Evolutionary conservation across 129 eudicot genomes (phyloP).

Genomic region (Artemisia annua): DNA sequence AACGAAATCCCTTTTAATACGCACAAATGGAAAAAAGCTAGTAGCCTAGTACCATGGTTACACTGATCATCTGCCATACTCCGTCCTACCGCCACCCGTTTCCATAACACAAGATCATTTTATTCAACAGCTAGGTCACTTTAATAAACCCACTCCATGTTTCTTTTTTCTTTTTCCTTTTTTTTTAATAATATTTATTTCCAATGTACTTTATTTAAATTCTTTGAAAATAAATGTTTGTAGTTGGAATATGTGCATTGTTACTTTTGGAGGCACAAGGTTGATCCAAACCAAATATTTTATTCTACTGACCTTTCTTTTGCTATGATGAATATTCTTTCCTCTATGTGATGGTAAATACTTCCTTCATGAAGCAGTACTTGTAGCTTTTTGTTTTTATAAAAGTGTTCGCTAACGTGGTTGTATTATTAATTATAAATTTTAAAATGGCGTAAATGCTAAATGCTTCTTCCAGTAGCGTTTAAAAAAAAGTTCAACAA

Average conservation of each 20-base stretch:
- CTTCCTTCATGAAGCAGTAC: background rate
- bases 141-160: background rate
- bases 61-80: slow-evolving; percentile 26
- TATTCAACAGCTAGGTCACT: slow-evolving; percentile 29
- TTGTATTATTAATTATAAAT: too few relatives aligned
- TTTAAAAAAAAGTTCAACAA: too few relatives aligned
- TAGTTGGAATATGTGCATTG: slow-evolving; percentile 56
- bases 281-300: slow-evolving; percentile 62
- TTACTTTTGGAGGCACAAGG: slow-evolving; percentile 75
- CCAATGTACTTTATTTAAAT: background rate
- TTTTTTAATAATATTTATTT: too few relatives aligned
- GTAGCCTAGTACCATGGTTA: slow-evolving; percentile 12
- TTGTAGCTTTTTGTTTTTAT: background rate
- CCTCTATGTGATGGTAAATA: slow-evolving; percentile 82
- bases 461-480: too few relatives aligned
- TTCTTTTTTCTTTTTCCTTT: too few relatives aligned
- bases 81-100: slow-evolving; percentile 30
- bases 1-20: background rate
- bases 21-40: slow-evolving; percentile 21
- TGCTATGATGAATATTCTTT: slow-evolving; percentile 90
- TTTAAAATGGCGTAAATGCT: too few relatives aligned
- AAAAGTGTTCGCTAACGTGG: background rate
- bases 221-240: background rate
- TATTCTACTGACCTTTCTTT: slow-evolving; percentile 74
- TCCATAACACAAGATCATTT: slow-evolving; percentile 28